phyloP scores from a whole-genome alignment of 1,284 basidiomycete genomes.

The Moesziomyces parantarcticus region DNA sequence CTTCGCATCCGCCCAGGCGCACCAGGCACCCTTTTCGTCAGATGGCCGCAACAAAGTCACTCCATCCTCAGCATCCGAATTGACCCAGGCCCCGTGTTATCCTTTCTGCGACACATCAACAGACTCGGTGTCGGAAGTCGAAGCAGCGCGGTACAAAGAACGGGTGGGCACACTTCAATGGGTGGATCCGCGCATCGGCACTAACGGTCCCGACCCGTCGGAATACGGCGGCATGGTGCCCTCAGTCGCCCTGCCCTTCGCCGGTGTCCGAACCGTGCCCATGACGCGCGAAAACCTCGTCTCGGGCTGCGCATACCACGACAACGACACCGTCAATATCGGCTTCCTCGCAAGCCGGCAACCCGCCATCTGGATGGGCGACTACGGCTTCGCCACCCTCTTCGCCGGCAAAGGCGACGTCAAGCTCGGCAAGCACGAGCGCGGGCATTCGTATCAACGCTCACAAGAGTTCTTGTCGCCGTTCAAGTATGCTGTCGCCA shows the following conservation, averaged over 20 bases:
- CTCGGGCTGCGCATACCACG: conserved; percentile 44
- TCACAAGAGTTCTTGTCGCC: conserved; percentile 75
- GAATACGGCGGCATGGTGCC: conserved; percentile 54
- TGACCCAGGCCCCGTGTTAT: conserved; percentile 14
- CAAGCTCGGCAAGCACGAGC: conserved; percentile 73
- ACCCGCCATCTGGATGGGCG: conserved; percentile 89
- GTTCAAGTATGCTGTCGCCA: conserved; percentile 77
- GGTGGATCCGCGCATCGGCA: conserved; percentile 53
- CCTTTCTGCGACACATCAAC: conserved; percentile 19
- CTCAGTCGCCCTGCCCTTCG: conserved; percentile 38
- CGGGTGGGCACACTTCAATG: conserved; percentile 25
- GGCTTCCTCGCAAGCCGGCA: conserved; percentile 42
- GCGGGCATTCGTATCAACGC: conserved; percentile 75
- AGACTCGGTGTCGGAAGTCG: conserved; percentile 4
- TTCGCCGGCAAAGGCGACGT: conserved; percentile 66
- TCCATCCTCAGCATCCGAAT: too few relatives aligned
- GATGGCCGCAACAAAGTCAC: neutral
- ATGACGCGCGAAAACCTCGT: conserved; percentile 46
- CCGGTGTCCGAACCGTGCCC: conserved; percentile 32
- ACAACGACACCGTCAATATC: conserved; percentile 42
- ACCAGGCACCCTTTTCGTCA: conserved; percentile 17
- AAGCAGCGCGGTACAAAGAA: conserved; percentile 15
- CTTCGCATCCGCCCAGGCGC: neutral
- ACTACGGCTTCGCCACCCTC: conserved; percentile 66
- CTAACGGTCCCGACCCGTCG: conserved; percentile 47